Percentiles rank a stretch among this genome's conserved stretches.
Conservation (phyloP, 2,329 filamentous ascomycete genomes). For the Phyllachora maydis region DNA sequence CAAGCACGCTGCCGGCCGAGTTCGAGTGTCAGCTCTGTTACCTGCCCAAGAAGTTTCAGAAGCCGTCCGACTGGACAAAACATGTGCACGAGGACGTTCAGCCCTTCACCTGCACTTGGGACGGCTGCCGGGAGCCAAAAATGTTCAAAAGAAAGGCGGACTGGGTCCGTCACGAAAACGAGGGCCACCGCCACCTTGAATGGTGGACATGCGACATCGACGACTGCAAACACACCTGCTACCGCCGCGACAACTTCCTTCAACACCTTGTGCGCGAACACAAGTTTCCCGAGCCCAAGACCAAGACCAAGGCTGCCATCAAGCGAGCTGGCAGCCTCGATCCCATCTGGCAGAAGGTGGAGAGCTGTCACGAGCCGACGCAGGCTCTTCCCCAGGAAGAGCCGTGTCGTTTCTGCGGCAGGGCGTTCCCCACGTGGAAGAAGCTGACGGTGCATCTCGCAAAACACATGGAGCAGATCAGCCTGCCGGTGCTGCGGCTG, state of each 20-base stretch:
- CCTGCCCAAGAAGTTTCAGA: slow-evolving; percentile 64
- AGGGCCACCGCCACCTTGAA: slow-evolving; percentile 73
- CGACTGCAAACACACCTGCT: slow-evolving; percentile 68
- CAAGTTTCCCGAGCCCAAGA: slow-evolving; percentile 64
- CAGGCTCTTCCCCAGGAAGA: slow-evolving; percentile 46
- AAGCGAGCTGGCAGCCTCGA: slow-evolving; percentile 37
- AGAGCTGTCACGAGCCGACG: slow-evolving; percentile 57
- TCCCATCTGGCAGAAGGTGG: slow-evolving; percentile 57
- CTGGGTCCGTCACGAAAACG: slow-evolving; percentile 88
- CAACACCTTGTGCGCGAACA: slow-evolving; percentile 86
- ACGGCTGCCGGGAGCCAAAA: slow-evolving; percentile 63
- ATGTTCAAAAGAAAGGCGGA: slow-evolving; percentile 92
- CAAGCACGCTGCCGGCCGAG: slow-evolving; percentile 56
- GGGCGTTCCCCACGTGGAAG: slow-evolving; percentile 68
- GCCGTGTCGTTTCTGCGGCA: slow-evolving; percentile 73
- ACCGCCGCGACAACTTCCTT: slow-evolving; percentile 77
- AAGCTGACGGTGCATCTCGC: slow-evolving; percentile 84
- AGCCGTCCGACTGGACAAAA: slow-evolving; percentile 93
- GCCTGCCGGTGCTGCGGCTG: slow-evolving; percentile 53
- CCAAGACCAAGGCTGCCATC: slow-evolving; percentile 51
- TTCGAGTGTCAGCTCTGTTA: slow-evolving; percentile 86
- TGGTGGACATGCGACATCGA: slow-evolving; percentile 76
- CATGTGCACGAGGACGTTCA: slow-evolving; percentile 88
- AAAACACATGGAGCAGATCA: slow-evolving; percentile 86
- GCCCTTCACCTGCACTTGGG: slow-evolving; percentile 84